Conservation (phyloP, 768 basidiomycete species). For the Saitozyma podzolica region DNA sequence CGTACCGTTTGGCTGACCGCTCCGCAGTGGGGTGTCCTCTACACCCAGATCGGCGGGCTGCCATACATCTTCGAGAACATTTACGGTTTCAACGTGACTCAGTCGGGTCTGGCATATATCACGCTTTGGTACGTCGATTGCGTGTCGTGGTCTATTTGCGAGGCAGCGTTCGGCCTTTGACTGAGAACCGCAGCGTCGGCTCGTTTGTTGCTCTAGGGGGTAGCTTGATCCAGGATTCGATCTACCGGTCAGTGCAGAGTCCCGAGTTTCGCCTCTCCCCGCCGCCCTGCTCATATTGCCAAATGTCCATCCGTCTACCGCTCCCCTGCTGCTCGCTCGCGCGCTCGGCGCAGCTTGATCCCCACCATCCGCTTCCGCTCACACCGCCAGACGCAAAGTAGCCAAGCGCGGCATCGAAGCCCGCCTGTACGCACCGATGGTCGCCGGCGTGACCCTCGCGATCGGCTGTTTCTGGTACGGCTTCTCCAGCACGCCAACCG, state of each 20-base stretch:
- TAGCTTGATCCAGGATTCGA: slow-evolving; percentile 44
- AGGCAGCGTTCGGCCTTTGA: too few species aligned
- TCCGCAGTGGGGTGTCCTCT: slow-evolving; percentile 68
- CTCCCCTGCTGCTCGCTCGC: too few species aligned
- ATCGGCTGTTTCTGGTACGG: slow-evolving; percentile 64
- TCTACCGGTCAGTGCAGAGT: slow-evolving; percentile 20
- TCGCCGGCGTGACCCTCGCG: slow-evolving; percentile 41
- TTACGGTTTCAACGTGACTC: slow-evolving; percentile 64
- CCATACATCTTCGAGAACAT: slow-evolving; percentile 61
- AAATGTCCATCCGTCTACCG: too few species aligned
- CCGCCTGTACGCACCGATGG: slow-evolving; percentile 46
- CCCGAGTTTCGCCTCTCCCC: too few species aligned
- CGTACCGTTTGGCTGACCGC: too few species aligned
- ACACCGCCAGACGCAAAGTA: slow-evolving; percentile 25
- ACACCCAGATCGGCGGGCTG: slow-evolving; percentile 60
- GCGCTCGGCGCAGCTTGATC: too few species aligned
- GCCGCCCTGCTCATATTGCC: slow-evolving; percentile 5
- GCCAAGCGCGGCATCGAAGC: slow-evolving; percentile 47
- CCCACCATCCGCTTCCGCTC: too few species aligned
- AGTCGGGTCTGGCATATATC: slow-evolving; percentile 64
- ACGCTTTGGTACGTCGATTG: slow-evolving; percentile 54
- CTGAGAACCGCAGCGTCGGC: slow-evolving; percentile 24
- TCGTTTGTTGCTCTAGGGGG: slow-evolving; percentile 28
- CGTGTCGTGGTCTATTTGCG: too few species aligned
- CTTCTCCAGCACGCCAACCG: slow-evolving; percentile 61